A percentile compares a stretch with the other conserved stretches of the same genome.
These are phyloP conservation scores for Nannizzia gypsea DNA, from an alignment of 2,329 filamentous ascomycete species.

Conservation along the genomic window DNA sequence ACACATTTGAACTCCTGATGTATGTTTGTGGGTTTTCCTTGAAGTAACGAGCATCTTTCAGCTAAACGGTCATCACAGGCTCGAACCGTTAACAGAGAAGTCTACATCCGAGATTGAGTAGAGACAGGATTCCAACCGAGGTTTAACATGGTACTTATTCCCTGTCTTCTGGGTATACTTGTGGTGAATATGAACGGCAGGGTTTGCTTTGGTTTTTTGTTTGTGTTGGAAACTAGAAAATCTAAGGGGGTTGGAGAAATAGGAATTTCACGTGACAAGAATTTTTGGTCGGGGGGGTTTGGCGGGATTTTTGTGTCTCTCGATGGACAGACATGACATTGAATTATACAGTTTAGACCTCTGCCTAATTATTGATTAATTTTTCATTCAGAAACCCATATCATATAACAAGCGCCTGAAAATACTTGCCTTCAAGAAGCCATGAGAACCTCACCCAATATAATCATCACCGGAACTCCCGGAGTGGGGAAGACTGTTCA, in stretches of 20 bases:
- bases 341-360: neutral
- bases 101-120: neutral
- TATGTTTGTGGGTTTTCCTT: constrained; percentile 25
- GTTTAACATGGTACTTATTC: too few relatives aligned
- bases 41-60: neutral
- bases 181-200: too few relatives aligned
- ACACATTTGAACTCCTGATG: constrained; percentile 70
- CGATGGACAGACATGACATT: neutral
- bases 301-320: neutral
- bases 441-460: constrained; percentile 54
- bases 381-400: neutral
- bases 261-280: too few relatives aligned
- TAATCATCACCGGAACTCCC: constrained; percentile 89
- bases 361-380: neutral
- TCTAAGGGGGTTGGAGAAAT: too few relatives aligned
- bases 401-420: neutral
- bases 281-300: neutral
- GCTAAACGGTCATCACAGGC: neutral
- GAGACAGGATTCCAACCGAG: too few relatives aligned
- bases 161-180: too few relatives aligned
- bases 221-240: too few relatives aligned
- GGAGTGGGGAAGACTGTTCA: constrained; percentile 94
- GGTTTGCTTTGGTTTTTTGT: too few relatives aligned
- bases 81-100: neutral
- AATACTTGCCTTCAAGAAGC: constrained; percentile 6